phyloP scores from a whole-genome alignment of 768 basidiomycete species.

The Trametes meyenii region DNA sequence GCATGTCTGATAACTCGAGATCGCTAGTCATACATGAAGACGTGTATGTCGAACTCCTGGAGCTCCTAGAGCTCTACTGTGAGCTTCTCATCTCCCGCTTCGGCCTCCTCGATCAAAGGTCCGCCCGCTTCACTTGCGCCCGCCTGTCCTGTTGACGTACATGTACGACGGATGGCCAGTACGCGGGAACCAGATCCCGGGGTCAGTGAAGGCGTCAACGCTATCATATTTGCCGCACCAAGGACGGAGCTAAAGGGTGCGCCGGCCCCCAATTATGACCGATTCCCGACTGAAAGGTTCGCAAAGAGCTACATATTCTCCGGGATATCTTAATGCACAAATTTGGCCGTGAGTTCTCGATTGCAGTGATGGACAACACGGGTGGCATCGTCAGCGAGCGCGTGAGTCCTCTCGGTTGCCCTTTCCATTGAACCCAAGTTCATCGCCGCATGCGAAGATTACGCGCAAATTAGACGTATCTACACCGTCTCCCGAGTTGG shows the following conservation, averaged over 20 bases:
- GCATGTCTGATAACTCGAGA: background rate
- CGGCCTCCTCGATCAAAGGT: constrained; percentile 89
- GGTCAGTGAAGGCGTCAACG: constrained; percentile 82
- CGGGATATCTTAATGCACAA: constrained; percentile 96
- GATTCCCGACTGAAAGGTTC: background rate
- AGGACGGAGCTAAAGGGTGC: constrained; percentile 88
- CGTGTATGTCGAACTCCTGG: constrained; percentile 83
- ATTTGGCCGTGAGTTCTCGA: constrained; percentile 88
- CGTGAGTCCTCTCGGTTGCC: constrained; percentile 46
- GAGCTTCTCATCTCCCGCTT: constrained; percentile 94
- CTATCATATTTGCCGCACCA: constrained; percentile 89
- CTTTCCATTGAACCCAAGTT: background rate
- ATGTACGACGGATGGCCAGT: constrained; percentile 39
- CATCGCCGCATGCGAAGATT: constrained; percentile 49
- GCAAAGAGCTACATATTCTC: constrained; percentile 80
- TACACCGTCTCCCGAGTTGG: constrained; percentile 73
- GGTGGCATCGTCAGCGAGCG: constrained; percentile 82
- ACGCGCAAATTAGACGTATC: constrained; percentile 69
- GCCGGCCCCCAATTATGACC: constrained; percentile 2
- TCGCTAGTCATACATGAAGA: constrained; percentile 81
- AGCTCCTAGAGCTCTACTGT: constrained; percentile 91
- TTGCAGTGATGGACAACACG: constrained; percentile 84
- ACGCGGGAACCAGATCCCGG: constrained; percentile 86
- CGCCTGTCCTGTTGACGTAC: background rate
- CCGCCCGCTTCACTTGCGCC: constrained; percentile 30